A percentile compares a stretch with the other conserved stretches of the same genome.
Conservation (phyloP, 805 yeast species). For the Kuraishia hungarica region DNA sequence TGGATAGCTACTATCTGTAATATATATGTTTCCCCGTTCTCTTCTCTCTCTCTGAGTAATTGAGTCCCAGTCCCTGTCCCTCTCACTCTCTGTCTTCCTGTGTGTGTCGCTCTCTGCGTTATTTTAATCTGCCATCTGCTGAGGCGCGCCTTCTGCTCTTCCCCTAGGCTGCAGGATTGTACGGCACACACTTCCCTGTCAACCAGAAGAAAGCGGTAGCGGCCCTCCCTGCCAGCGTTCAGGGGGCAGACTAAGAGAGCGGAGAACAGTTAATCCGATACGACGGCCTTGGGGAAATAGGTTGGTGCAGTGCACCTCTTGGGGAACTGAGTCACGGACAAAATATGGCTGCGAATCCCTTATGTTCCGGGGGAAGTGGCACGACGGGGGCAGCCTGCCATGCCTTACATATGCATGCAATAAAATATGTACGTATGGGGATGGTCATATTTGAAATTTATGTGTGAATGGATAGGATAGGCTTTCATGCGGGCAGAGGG, state of each 20-base stretch:
- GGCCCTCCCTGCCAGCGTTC: neutral
- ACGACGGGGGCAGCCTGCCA: neutral
- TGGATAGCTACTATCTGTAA: neutral
- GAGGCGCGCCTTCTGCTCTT: neutral
- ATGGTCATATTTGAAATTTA: neutral
- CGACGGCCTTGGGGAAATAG: neutral
- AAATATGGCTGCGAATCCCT: neutral
- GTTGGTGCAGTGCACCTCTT: neutral
- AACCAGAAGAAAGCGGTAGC: neutral
- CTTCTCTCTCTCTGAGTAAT: no score
- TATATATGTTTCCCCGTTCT: no score
- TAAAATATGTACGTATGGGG: neutral
- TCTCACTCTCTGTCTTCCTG: neutral
- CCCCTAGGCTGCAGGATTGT: neutral
- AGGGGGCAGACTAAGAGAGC: neutral
- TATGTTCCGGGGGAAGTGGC: neutral
- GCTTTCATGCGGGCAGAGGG: neutral
- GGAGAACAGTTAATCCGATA: neutral
- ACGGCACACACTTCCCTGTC: neutral
- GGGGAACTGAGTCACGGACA: neutral
- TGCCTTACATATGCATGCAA: neutral
- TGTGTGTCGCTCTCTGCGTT: neutral
- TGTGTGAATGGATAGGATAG: neutral
- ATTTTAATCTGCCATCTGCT: neutral
- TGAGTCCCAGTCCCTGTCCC: neutral